Percentiles rank a stretch among this genome's conserved stretches.
These are phyloP conservation scores for Eucalyptus lansdowneana DNA, from an alignment of 345 rosid genomes.

Conservation along the genomic window DNA sequence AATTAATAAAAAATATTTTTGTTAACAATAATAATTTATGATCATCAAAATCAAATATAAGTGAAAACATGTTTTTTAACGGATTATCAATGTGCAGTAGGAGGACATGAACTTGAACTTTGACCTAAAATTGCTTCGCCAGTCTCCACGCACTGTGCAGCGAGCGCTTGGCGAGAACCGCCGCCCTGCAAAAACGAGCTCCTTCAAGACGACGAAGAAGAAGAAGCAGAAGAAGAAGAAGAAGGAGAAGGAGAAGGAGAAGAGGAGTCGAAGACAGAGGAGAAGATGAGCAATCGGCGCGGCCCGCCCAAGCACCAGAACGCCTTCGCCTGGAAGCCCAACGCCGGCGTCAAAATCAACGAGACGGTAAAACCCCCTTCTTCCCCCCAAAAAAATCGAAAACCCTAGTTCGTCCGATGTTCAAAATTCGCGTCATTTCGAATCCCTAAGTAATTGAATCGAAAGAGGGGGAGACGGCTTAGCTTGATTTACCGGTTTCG, in stretches of 20 bases:
- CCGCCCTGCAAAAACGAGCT: neutral
- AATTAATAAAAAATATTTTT: too few relatives aligned
- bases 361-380: slow-evolving; percentile 36
- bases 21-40: too few relatives aligned
- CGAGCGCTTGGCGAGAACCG: neutral
- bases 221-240: neutral
- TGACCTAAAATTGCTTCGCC: neutral
- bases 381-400: too few relatives aligned
- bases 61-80: neutral
- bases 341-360: slow-evolving; percentile 77
- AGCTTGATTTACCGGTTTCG: neutral
- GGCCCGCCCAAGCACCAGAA: slow-evolving; percentile 94
- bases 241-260: neutral
- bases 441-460: neutral
- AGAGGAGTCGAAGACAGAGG: neutral
- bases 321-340: slow-evolving; percentile 77
- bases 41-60: too few relatives aligned
- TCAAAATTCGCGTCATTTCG: neutral
- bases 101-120: neutral
- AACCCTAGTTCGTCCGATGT: neutral
- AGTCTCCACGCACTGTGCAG: neutral
- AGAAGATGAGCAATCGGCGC: slow-evolving; percentile 41
- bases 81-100: neutral
- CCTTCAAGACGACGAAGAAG: neutral
- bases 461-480: neutral